Evolutionary conservation across 1,284 basidiomycete species (phyloP), one percentile per base, ranked within the genome.

Genomic region (Athelia sp.): DNA sequence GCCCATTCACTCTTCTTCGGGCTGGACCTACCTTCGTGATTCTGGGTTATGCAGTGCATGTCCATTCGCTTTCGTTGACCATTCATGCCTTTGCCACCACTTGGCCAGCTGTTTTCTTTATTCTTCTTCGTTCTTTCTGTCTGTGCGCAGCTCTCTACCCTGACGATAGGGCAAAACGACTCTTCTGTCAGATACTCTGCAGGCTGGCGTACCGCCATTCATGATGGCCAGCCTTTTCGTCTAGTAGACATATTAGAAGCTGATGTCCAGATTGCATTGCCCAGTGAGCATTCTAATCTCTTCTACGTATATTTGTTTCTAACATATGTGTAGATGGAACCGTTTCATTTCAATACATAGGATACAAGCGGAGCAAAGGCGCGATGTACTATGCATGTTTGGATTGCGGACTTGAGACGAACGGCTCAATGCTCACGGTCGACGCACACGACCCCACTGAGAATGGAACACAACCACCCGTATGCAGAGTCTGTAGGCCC

Each of bases 321-420:
- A 18, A 22, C n/a, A 22, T 10, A 9, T n/a, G 11, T n/a, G 15
- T 31, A 58, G 57, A 34, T 19, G 38, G 24, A n/a, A 50, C 52
- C 10, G 23, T 50, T 17, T 40, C 35, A 13, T 18, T 55, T n/a
- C 43, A 47, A 10, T 59, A 57, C 38, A 44, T 55, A 3, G 58
- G 57, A 6, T 44, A 58, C 43, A 53, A 50, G 26, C 46, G 50
- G 31, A 44, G 46, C 3, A 45, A 38, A 17, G 54, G 56, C 18
- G 55, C 57, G n/a, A 35, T 49, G 10, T 57, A 57, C 47, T 53
- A 53, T 45, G 51, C 56, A 4, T 58, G 58, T 29, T 10, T 58
- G 13, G 57, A 60, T 40, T 52, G 51, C 44, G 23, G 36, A 4
- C 46, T 29, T n/a, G 26, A 42, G 15, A 35, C 22, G 34, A 14